phyloP scores from a whole-genome alignment of 306 rosid genomes.

The Sophora flavescens region DNA sequence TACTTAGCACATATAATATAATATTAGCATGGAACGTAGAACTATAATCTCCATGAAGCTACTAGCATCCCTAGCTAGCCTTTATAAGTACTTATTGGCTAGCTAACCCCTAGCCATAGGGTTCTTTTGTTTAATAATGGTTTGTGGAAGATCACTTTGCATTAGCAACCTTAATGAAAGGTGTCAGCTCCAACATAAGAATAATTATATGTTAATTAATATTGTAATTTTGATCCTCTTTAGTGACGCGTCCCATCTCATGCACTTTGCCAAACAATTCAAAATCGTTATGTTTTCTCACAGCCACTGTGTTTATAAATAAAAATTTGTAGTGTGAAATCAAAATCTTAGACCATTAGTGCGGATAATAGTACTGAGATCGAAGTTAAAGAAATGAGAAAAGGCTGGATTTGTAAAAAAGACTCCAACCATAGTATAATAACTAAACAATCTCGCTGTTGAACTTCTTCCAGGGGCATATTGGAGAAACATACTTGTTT shows the following conservation, averaged over 20 bases:
- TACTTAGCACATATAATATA: neutral
- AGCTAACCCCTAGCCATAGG: slow-evolving; percentile 40
- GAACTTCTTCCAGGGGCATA: neutral
- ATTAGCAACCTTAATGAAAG: slow-evolving; percentile 9
- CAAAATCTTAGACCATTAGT: neutral
- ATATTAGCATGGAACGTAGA: slow-evolving; percentile 22
- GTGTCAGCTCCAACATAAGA: slow-evolving; percentile 27
- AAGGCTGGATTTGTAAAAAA: neutral
- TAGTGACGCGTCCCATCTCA: neutral
- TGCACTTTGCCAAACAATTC: slow-evolving; percentile 26
- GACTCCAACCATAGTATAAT: slow-evolving; percentile 8
- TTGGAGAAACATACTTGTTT: neutral
- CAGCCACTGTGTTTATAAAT: neutral
- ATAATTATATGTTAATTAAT: neutral
- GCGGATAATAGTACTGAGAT: neutral
- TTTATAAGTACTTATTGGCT: slow-evolving; percentile 48
- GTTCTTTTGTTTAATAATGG: slow-evolving; percentile 29
- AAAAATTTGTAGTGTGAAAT: neutral
- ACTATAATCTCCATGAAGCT: slow-evolving; percentile 26
- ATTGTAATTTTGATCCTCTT: slow-evolving; percentile 1
- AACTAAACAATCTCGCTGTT: neutral
- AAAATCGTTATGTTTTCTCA: neutral
- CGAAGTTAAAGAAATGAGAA: neutral
- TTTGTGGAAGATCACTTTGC: slow-evolving; percentile 34
- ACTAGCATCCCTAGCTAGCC: slow-evolving; percentile 48